phyloP scores from a whole-genome alignment of 805 yeast species.

The Candida boidinii region DNA sequence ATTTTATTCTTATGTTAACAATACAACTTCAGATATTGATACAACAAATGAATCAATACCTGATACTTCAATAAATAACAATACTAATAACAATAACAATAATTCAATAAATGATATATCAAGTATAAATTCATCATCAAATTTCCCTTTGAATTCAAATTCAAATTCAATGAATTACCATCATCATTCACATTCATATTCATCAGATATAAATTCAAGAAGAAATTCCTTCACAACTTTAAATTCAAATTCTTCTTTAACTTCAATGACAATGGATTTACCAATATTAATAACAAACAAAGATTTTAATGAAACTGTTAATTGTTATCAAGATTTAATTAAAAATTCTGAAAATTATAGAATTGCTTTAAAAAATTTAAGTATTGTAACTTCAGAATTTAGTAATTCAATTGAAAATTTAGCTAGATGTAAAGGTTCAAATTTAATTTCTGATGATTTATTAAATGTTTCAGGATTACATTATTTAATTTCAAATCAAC shows the following conservation, averaged over 20 bases:
- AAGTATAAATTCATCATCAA: too few relatives aligned
- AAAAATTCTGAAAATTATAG: slow-evolving; percentile 38
- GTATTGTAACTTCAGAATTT: slow-evolving; percentile 60
- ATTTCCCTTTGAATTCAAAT: too few relatives aligned
- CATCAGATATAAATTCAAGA: too few relatives aligned
- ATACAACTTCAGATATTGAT: too few relatives aligned
- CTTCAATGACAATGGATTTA: slow-evolving; percentile 49
- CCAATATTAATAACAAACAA: slow-evolving; percentile 51
- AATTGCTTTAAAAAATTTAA: slow-evolving; percentile 34
- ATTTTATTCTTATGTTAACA: slow-evolving; percentile 45
- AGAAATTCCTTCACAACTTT: slow-evolving; percentile 24
- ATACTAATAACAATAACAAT: too few relatives aligned
- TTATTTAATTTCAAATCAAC: slow-evolving; percentile 68
- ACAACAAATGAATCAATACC: too few relatives aligned
- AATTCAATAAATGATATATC: too few relatives aligned
- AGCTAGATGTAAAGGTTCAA: slow-evolving; percentile 56
- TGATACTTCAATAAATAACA: too few relatives aligned
- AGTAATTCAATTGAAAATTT: slow-evolving; percentile 62
- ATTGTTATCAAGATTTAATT: slow-evolving; percentile 38
- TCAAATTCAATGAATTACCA: too few relatives aligned
- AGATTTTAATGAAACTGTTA: slow-evolving; percentile 46
- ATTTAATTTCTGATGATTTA: slow-evolving; percentile 52
- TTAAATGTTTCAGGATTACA: slow-evolving; percentile 72
- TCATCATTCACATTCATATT: too few relatives aligned
- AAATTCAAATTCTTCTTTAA: slow-evolving; percentile 35